Evolutionary conservation across 306 rosid species (phyloP).

Genomic region (Cucumis cinereus): DNA sequence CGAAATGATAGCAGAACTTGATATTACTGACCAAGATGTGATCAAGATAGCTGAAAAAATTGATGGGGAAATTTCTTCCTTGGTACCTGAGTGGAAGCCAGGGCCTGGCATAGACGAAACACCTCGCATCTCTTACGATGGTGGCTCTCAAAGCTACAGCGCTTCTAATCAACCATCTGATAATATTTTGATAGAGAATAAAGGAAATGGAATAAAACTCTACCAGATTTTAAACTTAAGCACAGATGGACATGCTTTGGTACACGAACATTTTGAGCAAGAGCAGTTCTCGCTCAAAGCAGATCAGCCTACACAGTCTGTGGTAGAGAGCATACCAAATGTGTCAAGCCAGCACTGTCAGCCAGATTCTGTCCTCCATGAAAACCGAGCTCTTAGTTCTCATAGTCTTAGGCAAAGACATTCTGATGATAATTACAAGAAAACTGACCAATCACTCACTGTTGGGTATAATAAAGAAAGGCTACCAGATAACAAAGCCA

Average conservation of each 20-base stretch:
- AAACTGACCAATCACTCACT: background rate
- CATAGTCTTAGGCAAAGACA: background rate
- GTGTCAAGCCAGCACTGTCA: background rate
- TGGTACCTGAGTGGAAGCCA: constrained; percentile 5
- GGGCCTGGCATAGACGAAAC: constrained; percentile 8
- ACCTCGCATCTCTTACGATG: background rate
- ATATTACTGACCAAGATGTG: constrained; percentile 77
- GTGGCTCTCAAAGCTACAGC: background rate
- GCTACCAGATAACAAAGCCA: background rate
- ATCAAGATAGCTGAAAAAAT: constrained; percentile 47
- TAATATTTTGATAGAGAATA: background rate
- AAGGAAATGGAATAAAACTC: background rate
- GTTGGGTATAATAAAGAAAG: background rate
- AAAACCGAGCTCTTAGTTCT: background rate
- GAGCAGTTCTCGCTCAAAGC: background rate
- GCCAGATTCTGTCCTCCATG: background rate
- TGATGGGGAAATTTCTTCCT: constrained; percentile 12
- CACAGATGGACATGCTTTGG: background rate
- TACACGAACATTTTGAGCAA: background rate
- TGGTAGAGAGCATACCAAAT: background rate
- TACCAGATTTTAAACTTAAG: background rate
- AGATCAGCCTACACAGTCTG: background rate
- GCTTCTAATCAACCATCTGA: background rate
- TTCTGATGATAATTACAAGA: background rate
- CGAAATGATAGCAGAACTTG: constrained; percentile 91